A percentile compares a stretch with the other conserved stretches of the same genome.
Evolutionary conservation across 2,329 filamentous ascomycete species (phyloP).

Genomic region (Septoria petroselini): DNA sequence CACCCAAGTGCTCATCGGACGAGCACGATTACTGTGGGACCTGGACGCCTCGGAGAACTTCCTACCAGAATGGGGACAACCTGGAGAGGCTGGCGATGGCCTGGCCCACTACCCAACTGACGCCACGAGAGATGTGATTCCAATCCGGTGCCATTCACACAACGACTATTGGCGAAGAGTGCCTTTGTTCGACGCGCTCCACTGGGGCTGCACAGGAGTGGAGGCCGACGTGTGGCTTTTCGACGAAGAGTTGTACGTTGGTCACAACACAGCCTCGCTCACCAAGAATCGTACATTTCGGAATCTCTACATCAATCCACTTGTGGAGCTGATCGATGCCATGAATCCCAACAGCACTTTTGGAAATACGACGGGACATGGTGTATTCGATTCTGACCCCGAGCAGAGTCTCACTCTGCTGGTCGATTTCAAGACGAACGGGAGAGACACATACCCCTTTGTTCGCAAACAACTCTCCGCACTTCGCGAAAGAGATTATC

Average conservation of each 20-base stretch:
- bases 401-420: constrained; percentile 56
- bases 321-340: constrained; percentile 56
- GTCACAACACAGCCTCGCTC: constrained; percentile 58
- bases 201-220: constrained; percentile 60
- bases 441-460: constrained; percentile 51
- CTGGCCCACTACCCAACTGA: constrained; percentile 41
- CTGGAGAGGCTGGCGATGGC: constrained; percentile 38
- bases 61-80: constrained; percentile 44
- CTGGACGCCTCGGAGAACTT: constrained; percentile 32
- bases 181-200: constrained; percentile 60
- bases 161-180: constrained; percentile 68
- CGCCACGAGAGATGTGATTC: constrained; percentile 45
- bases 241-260: constrained; percentile 58
- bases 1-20: constrained; percentile 40
- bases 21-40: constrained; percentile 41
- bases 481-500: constrained; percentile 56
- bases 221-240: constrained; percentile 69
- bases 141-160: constrained; percentile 63
- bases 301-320: constrained; percentile 62
- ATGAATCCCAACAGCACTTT: constrained; percentile 53
- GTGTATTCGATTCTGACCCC: constrained; percentile 50
- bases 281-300: constrained; percentile 57
- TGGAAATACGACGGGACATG: constrained; percentile 44
- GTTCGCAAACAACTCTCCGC: constrained; percentile 57
- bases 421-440: constrained; percentile 66